A percentile compares a stretch with the other conserved stretches of the same genome.
phyloP scores from a whole-genome alignment of 495 filamentous ascomycete species.

The Aspergillus hancockii region DNA sequence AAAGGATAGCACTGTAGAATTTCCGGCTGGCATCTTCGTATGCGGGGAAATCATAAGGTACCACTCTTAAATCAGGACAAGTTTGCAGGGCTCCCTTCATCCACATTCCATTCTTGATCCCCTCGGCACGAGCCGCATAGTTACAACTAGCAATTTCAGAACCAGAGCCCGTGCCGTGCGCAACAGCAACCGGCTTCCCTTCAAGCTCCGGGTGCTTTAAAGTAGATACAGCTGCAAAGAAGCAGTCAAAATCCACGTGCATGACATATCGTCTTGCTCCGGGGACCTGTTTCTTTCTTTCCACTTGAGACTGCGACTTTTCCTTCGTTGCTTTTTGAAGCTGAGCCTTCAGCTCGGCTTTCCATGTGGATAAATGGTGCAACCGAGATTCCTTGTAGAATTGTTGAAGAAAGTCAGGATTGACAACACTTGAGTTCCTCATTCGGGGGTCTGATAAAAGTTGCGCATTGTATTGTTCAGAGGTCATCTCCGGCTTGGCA shows the following conservation, averaged over 20 bases:
- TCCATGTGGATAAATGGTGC: conserved; percentile 95
- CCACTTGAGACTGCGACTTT: conserved; percentile 56
- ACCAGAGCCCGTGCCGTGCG: conserved; percentile 79
- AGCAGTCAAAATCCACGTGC: conserved; percentile 96
- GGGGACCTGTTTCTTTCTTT: conserved; percentile 46
- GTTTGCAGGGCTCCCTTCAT: conserved; percentile 85
- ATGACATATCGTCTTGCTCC: conserved; percentile 81
- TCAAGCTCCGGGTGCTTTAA: conserved; percentile 71
- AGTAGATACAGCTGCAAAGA: conserved; percentile 92
- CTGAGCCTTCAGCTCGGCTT: conserved; percentile 84
- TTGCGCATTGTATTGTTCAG: conserved; percentile 87
- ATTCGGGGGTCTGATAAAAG: conserved; percentile 80
- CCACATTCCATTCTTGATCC: conserved; percentile 98
- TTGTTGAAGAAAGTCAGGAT: conserved; percentile 89
- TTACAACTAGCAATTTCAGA: conserved; percentile 98
- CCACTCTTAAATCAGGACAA: conserved; percentile 79
- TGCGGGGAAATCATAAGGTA: conserved; percentile 90
- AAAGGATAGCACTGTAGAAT: conserved; percentile 85
- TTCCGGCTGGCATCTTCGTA: conserved; percentile 89
- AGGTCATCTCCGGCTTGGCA: conserved; percentile 57
- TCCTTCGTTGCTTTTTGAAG: conserved; percentile 77
- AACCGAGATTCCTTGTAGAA: conserved; percentile 92
- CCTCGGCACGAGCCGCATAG: conserved; percentile 81
- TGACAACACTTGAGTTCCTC: conserved; percentile 79
- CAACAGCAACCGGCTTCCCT: conserved; percentile 85